A percentile compares a stretch with the other conserved stretches of the same genome.
Evolutionary conservation across 2,329 filamentous ascomycete genomes (phyloP).

Genomic region (Colletotrichum costaricense): DNA sequence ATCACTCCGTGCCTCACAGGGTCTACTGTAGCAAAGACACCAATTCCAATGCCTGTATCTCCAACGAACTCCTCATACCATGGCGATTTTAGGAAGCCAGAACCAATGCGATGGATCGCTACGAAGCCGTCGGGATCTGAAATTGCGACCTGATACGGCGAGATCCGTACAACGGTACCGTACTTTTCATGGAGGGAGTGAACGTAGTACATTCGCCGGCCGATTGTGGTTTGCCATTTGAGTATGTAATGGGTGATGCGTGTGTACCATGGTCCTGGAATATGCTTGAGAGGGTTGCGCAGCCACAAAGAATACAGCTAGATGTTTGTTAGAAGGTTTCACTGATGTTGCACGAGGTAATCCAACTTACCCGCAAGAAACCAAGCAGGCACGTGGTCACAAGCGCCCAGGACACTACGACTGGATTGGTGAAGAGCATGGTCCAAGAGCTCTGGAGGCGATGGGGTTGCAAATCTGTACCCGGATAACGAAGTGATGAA

Average conservation of each 20-base stretch:
- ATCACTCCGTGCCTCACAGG: conserved; percentile 8
- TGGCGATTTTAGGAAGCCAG: conserved; percentile 14
- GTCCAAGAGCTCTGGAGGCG: not conserved
- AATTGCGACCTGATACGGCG: conserved; percentile 21
- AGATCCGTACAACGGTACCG: conserved; percentile 22
- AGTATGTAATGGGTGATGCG: conserved; percentile 17
- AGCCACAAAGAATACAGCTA: not conserved
- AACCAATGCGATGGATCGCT: conserved; percentile 20
- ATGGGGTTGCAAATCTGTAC: not conserved
- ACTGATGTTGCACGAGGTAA: not conserved
- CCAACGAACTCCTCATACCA: conserved; percentile 10
- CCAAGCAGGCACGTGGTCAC: not conserved
- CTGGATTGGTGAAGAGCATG: not conserved
- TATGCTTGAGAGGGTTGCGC: conserved; percentile 5
- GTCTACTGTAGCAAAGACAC: conserved; percentile 11
- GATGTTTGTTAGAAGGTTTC: not conserved
- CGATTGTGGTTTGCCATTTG: conserved; percentile 5
- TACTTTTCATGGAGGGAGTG: conserved; percentile 6
- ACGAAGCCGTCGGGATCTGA: conserved; percentile 15
- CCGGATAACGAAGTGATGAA: not conserved
- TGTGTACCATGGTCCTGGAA: conserved; percentile 27
- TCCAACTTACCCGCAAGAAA: not conserved
- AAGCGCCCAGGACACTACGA: not conserved
- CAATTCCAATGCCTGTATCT: not conserved
- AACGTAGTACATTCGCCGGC: conserved; percentile 19